Percentiles rank a stretch among this genome's conserved stretches.
phyloP scores from a whole-genome alignment of 1,284 basidiomycete genomes.

The Ceratobasidium sp. region DNA sequence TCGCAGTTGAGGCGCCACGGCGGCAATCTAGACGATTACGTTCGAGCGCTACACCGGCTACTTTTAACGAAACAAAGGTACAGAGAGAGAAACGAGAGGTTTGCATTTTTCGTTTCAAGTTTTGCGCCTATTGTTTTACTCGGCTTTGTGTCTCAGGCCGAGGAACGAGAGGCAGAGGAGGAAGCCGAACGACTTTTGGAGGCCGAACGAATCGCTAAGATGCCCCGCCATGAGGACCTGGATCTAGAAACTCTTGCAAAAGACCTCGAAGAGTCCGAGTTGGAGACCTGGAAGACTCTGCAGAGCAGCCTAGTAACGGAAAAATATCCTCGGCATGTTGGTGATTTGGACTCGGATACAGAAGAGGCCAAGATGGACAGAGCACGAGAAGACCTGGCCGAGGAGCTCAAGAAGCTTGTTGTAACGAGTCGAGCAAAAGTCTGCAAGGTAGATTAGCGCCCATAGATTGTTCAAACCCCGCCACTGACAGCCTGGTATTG shows the following conservation, averaged over 20 bases:
- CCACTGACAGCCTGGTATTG: constrained; percentile 53
- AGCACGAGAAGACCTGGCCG: constrained; percentile 61
- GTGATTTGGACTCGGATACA: constrained; percentile 54
- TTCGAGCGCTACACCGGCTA: constrained; percentile 57
- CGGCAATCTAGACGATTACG: constrained; percentile 75
- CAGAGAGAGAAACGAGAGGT: constrained; percentile 76
- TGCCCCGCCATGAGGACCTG: constrained; percentile 75
- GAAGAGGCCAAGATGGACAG: constrained; percentile 62
- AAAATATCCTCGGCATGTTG: constrained; percentile 60
- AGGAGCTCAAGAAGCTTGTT: constrained; percentile 68
- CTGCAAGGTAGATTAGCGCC: constrained; percentile 17
- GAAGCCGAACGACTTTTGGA: constrained; percentile 39
- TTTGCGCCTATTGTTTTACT: neutral
- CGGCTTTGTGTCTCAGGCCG: constrained; percentile 21
- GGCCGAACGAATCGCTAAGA: constrained; percentile 62
- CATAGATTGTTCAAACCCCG: neutral
- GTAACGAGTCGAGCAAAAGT: constrained; percentile 82
- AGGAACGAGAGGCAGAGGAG: constrained; percentile 46
- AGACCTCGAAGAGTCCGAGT: constrained; percentile 63
- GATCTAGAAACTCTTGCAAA: constrained; percentile 64
- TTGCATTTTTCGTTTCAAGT: constrained; percentile 49
- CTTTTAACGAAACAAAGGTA: constrained; percentile 73
- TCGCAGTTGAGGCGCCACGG: constrained; percentile 39
- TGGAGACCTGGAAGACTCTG: constrained; percentile 61
- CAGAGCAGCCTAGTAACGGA: constrained; percentile 61